phyloP scores from a whole-genome alignment of 2,329 filamentous ascomycete genomes.

The Aspergillus latus region DNA sequence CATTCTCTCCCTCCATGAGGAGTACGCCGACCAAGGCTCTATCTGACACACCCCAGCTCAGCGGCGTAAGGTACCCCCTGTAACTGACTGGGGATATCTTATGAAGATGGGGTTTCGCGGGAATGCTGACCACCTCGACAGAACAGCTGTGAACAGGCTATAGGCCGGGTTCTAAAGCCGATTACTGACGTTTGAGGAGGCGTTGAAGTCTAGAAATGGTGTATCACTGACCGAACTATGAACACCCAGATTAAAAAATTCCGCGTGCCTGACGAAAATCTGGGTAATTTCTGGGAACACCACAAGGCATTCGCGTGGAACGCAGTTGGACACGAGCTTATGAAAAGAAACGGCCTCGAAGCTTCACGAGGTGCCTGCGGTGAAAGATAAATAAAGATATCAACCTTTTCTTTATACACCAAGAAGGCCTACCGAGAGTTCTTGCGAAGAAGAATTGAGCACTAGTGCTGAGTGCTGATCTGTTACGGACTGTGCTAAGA shows the following conservation, averaged over 20 bases:
- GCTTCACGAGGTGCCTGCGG: neutral
- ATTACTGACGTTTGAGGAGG: neutral
- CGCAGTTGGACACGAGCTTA: neutral
- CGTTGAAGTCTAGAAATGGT: constrained; percentile 1
- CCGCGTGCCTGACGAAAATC: neutral
- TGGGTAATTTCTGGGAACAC: neutral
- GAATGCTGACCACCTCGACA: neutral
- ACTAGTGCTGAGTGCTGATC: too few relatives aligned
- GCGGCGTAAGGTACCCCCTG: neutral
- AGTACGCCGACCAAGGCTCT: neutral
- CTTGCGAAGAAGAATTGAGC: neutral
- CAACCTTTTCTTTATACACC: neutral
- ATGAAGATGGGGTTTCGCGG: neutral
- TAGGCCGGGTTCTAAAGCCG: neutral
- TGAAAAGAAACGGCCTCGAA: neutral
- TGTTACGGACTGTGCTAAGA: too few relatives aligned
- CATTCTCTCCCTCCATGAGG: neutral
- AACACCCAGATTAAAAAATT: neutral
- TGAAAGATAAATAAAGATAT: neutral
- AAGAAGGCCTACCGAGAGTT: neutral
- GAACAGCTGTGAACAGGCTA: constrained; percentile 3
- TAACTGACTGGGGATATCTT: constrained; percentile 1
- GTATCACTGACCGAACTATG: neutral
- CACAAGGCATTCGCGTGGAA: constrained; percentile 2
- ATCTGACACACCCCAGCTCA: neutral